A percentile compares a stretch with the other conserved stretches of the same genome.
These are phyloP conservation scores for Pleurotus platypus DNA, from an alignment of 768 basidiomycete species.

Conservation along the genomic window DNA sequence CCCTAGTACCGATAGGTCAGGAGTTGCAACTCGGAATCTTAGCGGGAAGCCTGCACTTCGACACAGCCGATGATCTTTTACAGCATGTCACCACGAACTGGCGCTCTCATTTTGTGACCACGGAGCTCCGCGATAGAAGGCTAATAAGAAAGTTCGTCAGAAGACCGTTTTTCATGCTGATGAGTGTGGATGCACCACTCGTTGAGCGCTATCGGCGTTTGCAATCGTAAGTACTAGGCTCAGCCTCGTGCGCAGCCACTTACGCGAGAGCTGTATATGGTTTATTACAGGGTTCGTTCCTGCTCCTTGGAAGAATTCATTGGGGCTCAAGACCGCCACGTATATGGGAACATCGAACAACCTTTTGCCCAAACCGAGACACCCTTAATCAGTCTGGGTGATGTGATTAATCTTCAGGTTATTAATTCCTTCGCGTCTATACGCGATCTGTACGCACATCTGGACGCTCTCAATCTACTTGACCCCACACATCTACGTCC, in stretches of 20 bases:
- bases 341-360: constrained; percentile 47
- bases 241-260: constrained; percentile 14
- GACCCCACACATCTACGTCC: constrained; percentile 79
- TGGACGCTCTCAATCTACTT: constrained; percentile 67
- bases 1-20: too few relatives aligned
- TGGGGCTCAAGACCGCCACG: constrained; percentile 59
- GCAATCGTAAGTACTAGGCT: constrained; percentile 30
- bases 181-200: constrained; percentile 82
- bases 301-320: constrained; percentile 72
- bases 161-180: constrained; percentile 87
- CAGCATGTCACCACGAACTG: constrained; percentile 79
- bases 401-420: constrained; percentile 58
- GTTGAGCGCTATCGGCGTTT: constrained; percentile 63
- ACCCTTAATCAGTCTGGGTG: constrained; percentile 32
- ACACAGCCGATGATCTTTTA: constrained; percentile 52
- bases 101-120: constrained; percentile 77
- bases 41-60: constrained; percentile 32
- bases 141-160: constrained; percentile 70
- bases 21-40: not conserved
- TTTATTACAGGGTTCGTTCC: not conserved
- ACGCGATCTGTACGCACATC: constrained; percentile 51
- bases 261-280: not conserved
- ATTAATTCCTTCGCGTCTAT: constrained; percentile 60
- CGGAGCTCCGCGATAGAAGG: constrained; percentile 54
- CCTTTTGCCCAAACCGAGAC: constrained; percentile 5